Evolutionary conservation across 495 filamentous ascomycete genomes (phyloP), one percentile per base, ranked within the genome.

Genomic region (Bathelium albidoporum): DNA sequence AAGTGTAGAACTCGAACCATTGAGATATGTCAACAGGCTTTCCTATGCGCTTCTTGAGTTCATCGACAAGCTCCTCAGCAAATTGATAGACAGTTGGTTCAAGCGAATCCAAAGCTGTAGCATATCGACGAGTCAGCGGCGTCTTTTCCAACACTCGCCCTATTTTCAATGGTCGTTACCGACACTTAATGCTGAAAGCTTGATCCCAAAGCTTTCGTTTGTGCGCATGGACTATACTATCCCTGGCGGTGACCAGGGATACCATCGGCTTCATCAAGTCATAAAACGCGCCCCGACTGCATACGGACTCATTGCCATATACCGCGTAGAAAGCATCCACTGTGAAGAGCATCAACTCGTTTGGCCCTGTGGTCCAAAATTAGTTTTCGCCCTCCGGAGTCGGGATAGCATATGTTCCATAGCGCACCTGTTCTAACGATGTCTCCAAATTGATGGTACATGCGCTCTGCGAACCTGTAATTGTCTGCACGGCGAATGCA

Each of bases 151-250:
- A n/a, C n/a, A n/a, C n/a, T n/a, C n/a, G n/a, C n/a, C n/a, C n/a
- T n/a, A n/a, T n/a, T n/a, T n/a, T n/a, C n/a, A n/a, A n/a, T n/a
- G n/a, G n/a, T n/a, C n/a, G n/a, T n/a, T n/a, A n/a, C n/a, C n/a
- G n/a, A n/a, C n/a, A n/a, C n/a, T 34, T 62, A 59, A 68, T 66
- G 18, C 60, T 26, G 65, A 24, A 58, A 1, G 59, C 77, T 7
- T 68, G 73, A 52, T 74, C 74, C 78, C 79, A 80, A 14, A 76
- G 65, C n/a, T 72, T 71, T n/a, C 79, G 66, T 14, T 76, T 62
- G 1, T 59, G 59, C 20, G 73, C 74, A 63, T 80, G 79, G 4
- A 65, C 59, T n/a, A 55, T 59, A 2, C 67, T 69, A 31, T 76
- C 69, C 31, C 81, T 70, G 5, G 55, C 66, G n/a, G 68, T 74